Conservation (phyloP, 2,329 filamentous ascomycete genomes). For the Fusarium goolgardi region DNA sequence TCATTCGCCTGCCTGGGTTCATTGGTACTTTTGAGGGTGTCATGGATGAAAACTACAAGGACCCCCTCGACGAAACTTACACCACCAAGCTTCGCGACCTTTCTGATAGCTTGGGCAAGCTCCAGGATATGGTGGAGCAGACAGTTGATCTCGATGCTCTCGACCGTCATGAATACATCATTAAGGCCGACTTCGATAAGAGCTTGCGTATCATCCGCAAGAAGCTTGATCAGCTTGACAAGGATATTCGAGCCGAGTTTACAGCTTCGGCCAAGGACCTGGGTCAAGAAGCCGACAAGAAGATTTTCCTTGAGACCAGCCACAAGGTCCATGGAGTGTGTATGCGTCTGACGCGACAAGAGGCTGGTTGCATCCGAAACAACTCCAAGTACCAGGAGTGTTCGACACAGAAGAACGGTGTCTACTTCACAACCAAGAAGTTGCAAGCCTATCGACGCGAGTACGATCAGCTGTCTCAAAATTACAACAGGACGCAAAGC, state of each 20-base stretch:
- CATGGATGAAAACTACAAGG: conserved; percentile 94
- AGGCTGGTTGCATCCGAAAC: conserved; percentile 93
- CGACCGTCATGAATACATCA: conserved; percentile 97
- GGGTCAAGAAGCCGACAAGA: conserved; percentile 94
- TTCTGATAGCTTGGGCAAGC: conserved; percentile 81
- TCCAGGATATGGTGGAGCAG: conserved; percentile 98
- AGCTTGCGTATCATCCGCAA: conserved; percentile 86
- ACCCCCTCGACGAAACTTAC: conserved; percentile 87
- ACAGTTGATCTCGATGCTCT: conserved; percentile 96
- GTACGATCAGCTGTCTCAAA: conserved; percentile 92
- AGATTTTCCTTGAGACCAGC: conserved; percentile 91
- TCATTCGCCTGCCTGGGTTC: conserved; percentile 91
- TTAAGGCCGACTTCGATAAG: conserved; percentile 98
- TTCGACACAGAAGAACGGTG: conserved; percentile 98
- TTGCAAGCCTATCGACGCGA: conserved; percentile 86
- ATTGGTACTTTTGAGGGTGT: conserved; percentile 89
- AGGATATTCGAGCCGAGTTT: conserved; percentile 88
- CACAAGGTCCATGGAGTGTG: conserved; percentile 97
- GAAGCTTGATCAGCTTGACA: conserved; percentile 85
- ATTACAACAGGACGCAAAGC: conserved; percentile 93
- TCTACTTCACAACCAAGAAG: conserved; percentile 92
- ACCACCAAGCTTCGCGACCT: conserved; percentile 83
- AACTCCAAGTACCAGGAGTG: conserved; percentile 92
- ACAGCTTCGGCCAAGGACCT: conserved; percentile 81
- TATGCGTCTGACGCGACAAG: conserved; percentile 89